phyloP scores from a whole-genome alignment of 768 basidiomycete genomes.

The Suillus occidentalis region DNA sequence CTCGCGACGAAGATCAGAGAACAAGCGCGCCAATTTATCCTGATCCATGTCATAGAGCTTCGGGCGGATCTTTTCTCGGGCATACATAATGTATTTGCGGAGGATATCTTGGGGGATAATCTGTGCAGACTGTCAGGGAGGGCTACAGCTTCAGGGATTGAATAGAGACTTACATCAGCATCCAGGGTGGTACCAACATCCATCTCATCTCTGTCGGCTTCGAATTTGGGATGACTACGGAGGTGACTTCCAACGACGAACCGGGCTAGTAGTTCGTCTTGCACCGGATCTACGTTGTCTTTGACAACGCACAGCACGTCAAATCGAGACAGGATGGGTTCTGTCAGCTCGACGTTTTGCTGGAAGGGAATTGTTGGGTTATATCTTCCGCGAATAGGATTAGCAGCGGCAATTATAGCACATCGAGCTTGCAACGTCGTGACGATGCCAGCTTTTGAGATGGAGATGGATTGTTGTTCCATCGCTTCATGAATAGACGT shows the following conservation, averaged over 20 bases:
- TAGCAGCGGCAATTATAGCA: slow-evolving; percentile 96
- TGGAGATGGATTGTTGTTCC: slow-evolving; percentile 99
- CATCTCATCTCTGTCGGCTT: slow-evolving; percentile 85
- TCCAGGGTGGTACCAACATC: slow-evolving; percentile 87
- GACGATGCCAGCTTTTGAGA: slow-evolving; percentile 98
- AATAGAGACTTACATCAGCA: slow-evolving; percentile 70
- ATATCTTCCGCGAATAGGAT: slow-evolving; percentile 95
- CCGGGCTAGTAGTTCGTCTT: slow-evolving; percentile 93
- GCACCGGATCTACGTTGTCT: slow-evolving; percentile 94
- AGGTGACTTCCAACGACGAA: slow-evolving; percentile 99
- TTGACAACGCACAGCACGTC: slow-evolving; percentile 98
- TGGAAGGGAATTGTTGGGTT: slow-evolving; percentile 98
- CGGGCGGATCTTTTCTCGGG: slow-evolving; percentile 87
- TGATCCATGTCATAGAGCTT: slow-evolving; percentile 95
- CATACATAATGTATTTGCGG: slow-evolving; percentile 99
- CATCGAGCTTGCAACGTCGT: slow-evolving; percentile 98
- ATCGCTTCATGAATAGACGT: slow-evolving; percentile 99
- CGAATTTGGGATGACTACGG: slow-evolving; percentile 92
- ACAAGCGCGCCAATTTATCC: slow-evolving; percentile 91
- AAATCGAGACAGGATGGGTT: slow-evolving; percentile 97
- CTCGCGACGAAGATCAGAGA: slow-evolving; percentile 93
- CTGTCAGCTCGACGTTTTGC: slow-evolving; percentile 98
- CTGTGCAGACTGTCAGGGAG: slow-evolving; percentile 41
- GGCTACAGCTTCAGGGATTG: neutral
- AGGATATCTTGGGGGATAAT: slow-evolving; percentile 96